Evolutionary conservation across 1,139 yeast genomes (phyloP).

Genomic region (Entelexis sorbosivorans): DNA sequence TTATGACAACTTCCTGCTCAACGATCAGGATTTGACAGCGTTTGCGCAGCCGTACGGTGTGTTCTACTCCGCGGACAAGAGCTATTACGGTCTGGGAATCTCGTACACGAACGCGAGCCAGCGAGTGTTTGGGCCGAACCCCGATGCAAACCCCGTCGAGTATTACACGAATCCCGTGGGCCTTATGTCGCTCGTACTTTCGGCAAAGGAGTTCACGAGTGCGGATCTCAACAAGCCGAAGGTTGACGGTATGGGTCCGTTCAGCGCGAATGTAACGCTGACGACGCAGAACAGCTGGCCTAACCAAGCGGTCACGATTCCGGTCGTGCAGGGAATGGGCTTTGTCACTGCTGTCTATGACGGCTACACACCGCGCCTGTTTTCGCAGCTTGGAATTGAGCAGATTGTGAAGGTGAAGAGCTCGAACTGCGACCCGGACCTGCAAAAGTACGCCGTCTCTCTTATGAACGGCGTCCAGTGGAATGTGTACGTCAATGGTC

Average conservation of each 20-base stretch:
- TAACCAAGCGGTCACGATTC: conserved; percentile 29
- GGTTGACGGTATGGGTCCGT: conserved; percentile 41
- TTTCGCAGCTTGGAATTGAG: conserved; percentile 44
- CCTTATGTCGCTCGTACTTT: conserved; percentile 43
- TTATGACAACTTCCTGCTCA: conserved; percentile 60
- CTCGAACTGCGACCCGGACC: conserved; percentile 33
- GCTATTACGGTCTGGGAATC: conserved; percentile 47
- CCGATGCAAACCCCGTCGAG: conserved; percentile 31
- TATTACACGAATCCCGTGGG: conserved; percentile 49
- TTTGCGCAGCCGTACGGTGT: conserved; percentile 54
- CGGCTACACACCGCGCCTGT: conserved; percentile 43
- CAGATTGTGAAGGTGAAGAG: conserved; percentile 29
- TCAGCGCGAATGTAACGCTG: conserved; percentile 47
- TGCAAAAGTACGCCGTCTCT: conserved; percentile 40
- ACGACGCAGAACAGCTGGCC: conserved; percentile 28
- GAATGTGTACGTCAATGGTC: conserved; percentile 51
- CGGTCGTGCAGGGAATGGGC: conserved; percentile 70
- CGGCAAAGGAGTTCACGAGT: conserved; percentile 42
- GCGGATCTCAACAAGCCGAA: conserved; percentile 26
- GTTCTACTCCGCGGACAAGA: conserved; percentile 38
- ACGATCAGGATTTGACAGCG: conserved; percentile 38
- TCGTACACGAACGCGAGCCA: conserved; percentile 44
- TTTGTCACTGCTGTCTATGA: conserved; percentile 55
- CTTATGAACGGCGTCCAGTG: conserved; percentile 42
- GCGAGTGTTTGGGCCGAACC: conserved; percentile 35